phyloP scores from a whole-genome alignment of 805 yeast genomes.

The Kluyveromyces aestuarii region DNA sequence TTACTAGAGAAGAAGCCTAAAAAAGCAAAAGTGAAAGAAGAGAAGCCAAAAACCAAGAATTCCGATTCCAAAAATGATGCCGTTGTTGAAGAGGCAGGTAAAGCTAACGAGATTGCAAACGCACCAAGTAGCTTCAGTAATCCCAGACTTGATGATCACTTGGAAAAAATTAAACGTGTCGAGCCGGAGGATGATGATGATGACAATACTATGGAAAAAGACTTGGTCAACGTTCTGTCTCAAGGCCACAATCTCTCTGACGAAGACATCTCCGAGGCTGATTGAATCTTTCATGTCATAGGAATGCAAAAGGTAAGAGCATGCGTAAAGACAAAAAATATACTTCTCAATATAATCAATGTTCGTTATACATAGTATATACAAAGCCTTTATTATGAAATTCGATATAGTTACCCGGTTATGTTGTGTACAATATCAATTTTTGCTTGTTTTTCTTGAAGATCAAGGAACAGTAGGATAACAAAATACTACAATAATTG shows the following conservation, averaged over 20 bases:
- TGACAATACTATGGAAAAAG: constrained; percentile 7
- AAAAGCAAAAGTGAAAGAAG: constrained; percentile 21
- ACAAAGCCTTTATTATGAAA: background rate
- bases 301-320: too few relatives aligned
- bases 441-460: too few relatives aligned
- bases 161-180: constrained; percentile 11
- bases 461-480: background rate
- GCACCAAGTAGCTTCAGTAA: constrained; percentile 2
- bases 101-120: background rate
- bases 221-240: constrained; percentile 1
- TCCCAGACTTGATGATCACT: constrained; percentile 9
- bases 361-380: too few relatives aligned
- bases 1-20: constrained; percentile 5
- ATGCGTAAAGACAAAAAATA: too few relatives aligned
- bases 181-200: constrained; percentile 22
- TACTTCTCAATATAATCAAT: too few relatives aligned
- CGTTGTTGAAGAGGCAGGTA: background rate
- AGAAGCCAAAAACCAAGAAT: constrained; percentile 5
- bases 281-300: background rate
- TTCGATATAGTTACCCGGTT: background rate
- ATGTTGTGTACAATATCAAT: background rate
- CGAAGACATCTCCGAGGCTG: constrained; percentile 3
- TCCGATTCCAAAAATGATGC: background rate
- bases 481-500: background rate
- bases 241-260: constrained; percentile 1